Evolutionary conservation across 768 basidiomycete species (phyloP).

Genomic region (Hypholoma fasciculare): DNA sequence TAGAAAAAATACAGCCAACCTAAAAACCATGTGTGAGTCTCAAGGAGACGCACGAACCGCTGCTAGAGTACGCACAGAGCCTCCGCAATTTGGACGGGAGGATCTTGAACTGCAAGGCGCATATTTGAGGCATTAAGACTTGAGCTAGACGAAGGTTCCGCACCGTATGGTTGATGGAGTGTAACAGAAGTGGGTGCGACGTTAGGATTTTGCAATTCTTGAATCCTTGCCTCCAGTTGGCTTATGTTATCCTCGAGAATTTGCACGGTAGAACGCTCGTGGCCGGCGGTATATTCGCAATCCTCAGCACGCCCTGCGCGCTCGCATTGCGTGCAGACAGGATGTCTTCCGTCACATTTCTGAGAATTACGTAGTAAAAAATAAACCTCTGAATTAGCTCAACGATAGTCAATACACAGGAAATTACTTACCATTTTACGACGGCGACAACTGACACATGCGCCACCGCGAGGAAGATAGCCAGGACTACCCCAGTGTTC

Average conservation of each 20-base stretch:
- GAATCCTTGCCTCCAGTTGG: constrained; percentile 45
- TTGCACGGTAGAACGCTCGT: constrained; percentile 46
- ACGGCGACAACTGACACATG: constrained; percentile 30
- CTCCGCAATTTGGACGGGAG: constrained; percentile 28
- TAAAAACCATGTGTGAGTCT: constrained; percentile 5
- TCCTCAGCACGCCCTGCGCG: constrained; percentile 49
- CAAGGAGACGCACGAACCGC: too few relatives aligned
- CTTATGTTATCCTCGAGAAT: constrained; percentile 52
- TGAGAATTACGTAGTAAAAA: constrained; percentile 17
- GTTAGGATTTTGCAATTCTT: constrained; percentile 43
- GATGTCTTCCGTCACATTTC: constrained; percentile 57
- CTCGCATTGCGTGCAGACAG: constrained; percentile 53
- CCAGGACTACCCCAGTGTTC: constrained; percentile 15
- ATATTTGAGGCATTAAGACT: background rate
- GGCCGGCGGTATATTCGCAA: constrained; percentile 56
- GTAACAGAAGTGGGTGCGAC: constrained; percentile 23
- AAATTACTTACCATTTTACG: constrained; percentile 25
- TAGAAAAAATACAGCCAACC: constrained; percentile 42
- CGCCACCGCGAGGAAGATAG: constrained; percentile 27
- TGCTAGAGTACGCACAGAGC: constrained; percentile 26
- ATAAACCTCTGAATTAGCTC: background rate
- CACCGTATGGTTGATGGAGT: constrained; percentile 38
- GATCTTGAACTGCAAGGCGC: constrained; percentile 24
- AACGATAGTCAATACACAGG: too few relatives aligned
- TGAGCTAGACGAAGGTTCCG: constrained; percentile 6